Percentiles rank a stretch among this genome's conserved stretches.
Conservation (phyloP, 129 eudicot species). For the Apium graveolens region DNA sequence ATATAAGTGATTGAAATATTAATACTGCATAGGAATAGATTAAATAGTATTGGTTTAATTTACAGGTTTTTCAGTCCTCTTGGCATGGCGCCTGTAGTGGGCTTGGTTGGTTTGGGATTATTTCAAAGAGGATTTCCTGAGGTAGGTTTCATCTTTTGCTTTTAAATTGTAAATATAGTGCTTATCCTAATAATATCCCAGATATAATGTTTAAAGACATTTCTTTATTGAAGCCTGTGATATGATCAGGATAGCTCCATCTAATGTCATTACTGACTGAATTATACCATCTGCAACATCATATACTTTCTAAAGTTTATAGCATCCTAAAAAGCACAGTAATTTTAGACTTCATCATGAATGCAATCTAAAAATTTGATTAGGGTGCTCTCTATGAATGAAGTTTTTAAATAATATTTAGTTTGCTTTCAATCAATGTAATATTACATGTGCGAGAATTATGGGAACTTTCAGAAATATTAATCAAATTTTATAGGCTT, state of each 20-base stretch:
- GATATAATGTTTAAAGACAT: neutral
- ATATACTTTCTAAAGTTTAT: neutral
- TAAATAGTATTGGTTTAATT: neutral
- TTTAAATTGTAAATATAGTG: neutral
- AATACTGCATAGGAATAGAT: neutral
- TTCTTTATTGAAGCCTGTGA: neutral
- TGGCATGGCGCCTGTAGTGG: slow-evolving; percentile 99
- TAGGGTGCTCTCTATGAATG: neutral
- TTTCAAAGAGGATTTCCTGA: slow-evolving; percentile 86
- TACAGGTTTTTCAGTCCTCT: slow-evolving; percentile 96
- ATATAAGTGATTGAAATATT: neutral
- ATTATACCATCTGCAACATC: neutral
- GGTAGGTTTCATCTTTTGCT: slow-evolving; percentile 33
- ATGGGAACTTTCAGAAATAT: neutral
- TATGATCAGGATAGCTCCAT: neutral
- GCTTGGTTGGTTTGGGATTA: slow-evolving; percentile 91
- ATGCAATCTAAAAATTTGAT: neutral
- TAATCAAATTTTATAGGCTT: neutral
- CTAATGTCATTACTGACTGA: neutral
- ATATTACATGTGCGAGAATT: neutral
- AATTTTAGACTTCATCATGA: neutral
- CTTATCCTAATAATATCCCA: neutral
- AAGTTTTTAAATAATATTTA: neutral
- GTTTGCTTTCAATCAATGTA: neutral
- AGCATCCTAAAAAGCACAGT: neutral